These are phyloP conservation scores for Thermomucor indicae-seudaticae DNA, from an alignment of 371 early-diverging fungal species.

Conservation along the genomic window DNA sequence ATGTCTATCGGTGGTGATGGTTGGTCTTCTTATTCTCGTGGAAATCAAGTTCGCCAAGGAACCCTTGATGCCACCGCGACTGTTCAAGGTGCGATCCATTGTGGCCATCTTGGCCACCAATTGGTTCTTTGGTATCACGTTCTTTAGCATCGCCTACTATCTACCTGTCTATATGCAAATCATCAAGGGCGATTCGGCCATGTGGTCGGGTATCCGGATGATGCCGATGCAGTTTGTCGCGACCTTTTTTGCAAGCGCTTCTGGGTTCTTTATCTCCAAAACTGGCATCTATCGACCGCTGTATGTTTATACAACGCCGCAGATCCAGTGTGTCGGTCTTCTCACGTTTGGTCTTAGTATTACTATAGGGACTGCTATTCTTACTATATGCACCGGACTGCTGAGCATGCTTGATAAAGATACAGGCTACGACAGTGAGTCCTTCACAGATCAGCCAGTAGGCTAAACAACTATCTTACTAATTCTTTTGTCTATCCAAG, in stretches of 20 bases:
- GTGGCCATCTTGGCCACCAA: slow-evolving; percentile 39
- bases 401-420: slow-evolving; percentile 21
- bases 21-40: slow-evolving; percentile 31
- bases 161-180: slow-evolving; percentile 80
- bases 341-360: slow-evolving; percentile 13
- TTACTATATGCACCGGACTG: slow-evolving; percentile 31
- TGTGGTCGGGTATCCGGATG: slow-evolving; percentile 44
- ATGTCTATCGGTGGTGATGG: slow-evolving; percentile 41
- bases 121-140: slow-evolving; percentile 53
- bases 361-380: slow-evolving; percentile 31
- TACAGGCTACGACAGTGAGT: slow-evolving; percentile 25
- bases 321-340: not conserved
- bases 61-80: slow-evolving; percentile 52
- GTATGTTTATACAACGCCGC: slow-evolving; percentile 12
- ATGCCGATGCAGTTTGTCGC: slow-evolving; percentile 51
- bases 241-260: slow-evolving; percentile 25
- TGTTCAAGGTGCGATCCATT: slow-evolving; percentile 49
- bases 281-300: slow-evolving; percentile 45
- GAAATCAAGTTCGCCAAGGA: slow-evolving; percentile 51
- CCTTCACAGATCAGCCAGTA: not conserved
- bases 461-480: not conserved
- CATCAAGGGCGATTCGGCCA: slow-evolving; percentile 51
- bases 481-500: slow-evolving; percentile 6
- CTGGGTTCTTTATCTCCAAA: slow-evolving; percentile 43
- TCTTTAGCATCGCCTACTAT: slow-evolving; percentile 52